Conservation (phyloP, 805 yeast species). For the Saturnispora silvae region DNA sequence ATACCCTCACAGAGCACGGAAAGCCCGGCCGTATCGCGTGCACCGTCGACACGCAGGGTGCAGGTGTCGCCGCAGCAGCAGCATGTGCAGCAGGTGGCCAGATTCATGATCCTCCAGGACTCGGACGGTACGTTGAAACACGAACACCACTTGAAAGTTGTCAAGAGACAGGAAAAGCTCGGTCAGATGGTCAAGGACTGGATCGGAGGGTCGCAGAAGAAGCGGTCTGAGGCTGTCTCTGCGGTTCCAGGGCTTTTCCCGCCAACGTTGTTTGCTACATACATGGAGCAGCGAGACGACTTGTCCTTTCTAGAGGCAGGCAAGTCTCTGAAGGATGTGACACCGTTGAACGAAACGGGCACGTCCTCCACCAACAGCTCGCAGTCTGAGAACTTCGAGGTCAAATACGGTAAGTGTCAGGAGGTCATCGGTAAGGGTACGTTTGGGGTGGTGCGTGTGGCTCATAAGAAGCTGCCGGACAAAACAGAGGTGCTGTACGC, state of each 20-base stretch:
- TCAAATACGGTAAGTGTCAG: slow-evolving; percentile 89
- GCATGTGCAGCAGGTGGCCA: not conserved
- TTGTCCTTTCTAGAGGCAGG: not conserved
- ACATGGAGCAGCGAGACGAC: slow-evolving; percentile 32
- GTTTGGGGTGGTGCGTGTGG: slow-evolving; percentile 83
- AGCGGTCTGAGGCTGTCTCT: slow-evolving; percentile 55
- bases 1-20: too few species aligned
- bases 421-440: slow-evolving; percentile 92
- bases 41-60: too few species aligned
- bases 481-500: slow-evolving; percentile 51
- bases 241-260: slow-evolving; percentile 56
- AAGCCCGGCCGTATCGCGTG: too few species aligned
- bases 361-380: not conserved
- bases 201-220: slow-evolving; percentile 53
- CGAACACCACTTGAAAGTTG: slow-evolving; percentile 66
- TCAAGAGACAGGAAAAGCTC: slow-evolving; percentile 69
- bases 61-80: not conserved
- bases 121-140: slow-evolving; percentile 52
- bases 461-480: slow-evolving; percentile 50
- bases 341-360: not conserved
- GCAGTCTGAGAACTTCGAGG: slow-evolving; percentile 45
- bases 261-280: slow-evolving; percentile 61
- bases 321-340: slow-evolving; percentile 1
- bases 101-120: slow-evolving; percentile 4
- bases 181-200: slow-evolving; percentile 66